phyloP scores from a whole-genome alignment of 2,329 filamentous ascomycete species.

The Fusarium chuoi region DNA sequence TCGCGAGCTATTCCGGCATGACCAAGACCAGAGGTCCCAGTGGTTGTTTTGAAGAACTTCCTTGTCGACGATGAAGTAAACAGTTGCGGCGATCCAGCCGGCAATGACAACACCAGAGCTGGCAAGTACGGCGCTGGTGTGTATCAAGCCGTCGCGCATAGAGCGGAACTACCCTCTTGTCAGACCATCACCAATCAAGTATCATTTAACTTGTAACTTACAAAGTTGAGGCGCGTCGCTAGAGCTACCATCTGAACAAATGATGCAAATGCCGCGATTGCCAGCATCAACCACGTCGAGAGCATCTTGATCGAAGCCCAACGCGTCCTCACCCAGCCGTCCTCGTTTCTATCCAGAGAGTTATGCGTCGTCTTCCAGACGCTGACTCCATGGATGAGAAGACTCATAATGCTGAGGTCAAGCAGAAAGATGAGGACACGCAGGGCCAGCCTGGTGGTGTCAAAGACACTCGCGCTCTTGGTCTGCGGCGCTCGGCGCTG shows the following conservation, averaged over 20 bases:
- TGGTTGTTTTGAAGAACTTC: slow-evolving; percentile 2
- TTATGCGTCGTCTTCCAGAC: slow-evolving; percentile 13
- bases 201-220: accelerated
- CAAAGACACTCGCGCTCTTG: not conserved
- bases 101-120: not conserved
- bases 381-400: not conserved
- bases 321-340: slow-evolving; percentile 9
- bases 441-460: not conserved
- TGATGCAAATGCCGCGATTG: not conserved
- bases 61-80: slow-evolving; percentile 11
- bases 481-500: not conserved
- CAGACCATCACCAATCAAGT: not conserved
- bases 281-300: slow-evolving; percentile 13
- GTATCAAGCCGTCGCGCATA: not conserved
- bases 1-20: not conserved
- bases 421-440: not conserved
- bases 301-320: slow-evolving; percentile 9
- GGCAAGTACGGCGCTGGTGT: not conserved
- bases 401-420: slow-evolving; percentile 2
- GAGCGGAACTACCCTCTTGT: not conserved
- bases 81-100: not conserved
- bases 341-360: slow-evolving; percentile 11
- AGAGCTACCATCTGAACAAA: not conserved
- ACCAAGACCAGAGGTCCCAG: slow-evolving; percentile 23
- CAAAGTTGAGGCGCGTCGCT: not conserved